Percentiles rank a stretch among this genome's conserved stretches.
phyloP scores from a whole-genome alignment of 1,139 yeast species.

The Yarrowia galli region DNA sequence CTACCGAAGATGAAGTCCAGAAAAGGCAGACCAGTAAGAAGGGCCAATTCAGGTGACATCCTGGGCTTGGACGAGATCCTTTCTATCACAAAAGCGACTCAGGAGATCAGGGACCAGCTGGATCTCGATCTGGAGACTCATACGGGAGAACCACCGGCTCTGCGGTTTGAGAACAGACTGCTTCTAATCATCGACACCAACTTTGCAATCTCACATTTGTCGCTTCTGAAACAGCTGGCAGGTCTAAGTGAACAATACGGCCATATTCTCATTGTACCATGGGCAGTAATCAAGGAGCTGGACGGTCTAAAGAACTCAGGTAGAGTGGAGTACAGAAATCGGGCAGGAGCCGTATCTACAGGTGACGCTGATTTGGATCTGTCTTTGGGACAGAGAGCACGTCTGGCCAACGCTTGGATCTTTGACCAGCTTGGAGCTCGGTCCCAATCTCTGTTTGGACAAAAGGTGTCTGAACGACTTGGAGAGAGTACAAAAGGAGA shows the following conservation, averaged over 20 bases:
- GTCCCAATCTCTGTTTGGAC: conserved; percentile 55
- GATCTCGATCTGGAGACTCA: conserved; percentile 3
- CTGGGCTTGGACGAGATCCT: conserved; percentile 6
- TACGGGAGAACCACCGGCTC: not conserved
- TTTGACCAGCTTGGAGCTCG: conserved; percentile 63
- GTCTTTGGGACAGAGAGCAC: conserved; percentile 55
- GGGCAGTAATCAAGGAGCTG: conserved; percentile 72
- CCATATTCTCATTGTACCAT: conserved; percentile 69
- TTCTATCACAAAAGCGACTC: conserved; percentile 24
- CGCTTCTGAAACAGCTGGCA: conserved; percentile 60
- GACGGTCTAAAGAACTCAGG: conserved; percentile 73
- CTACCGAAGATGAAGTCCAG: conserved; percentile 20
- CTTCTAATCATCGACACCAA: conserved; percentile 77
- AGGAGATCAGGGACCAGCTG: not conserved
- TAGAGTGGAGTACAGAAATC: conserved; percentile 41
- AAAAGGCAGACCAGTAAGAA: conserved; percentile 4
- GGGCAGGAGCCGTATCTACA: conserved; percentile 38
- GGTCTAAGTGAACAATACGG: conserved; percentile 54
- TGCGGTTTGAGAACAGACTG: conserved; percentile 7
- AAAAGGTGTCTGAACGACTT: conserved; percentile 62
- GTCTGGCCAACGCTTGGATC: conserved; percentile 83
- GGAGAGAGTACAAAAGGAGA: conserved; percentile 62
- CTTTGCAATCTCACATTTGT: conserved; percentile 70
- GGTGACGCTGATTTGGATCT: conserved; percentile 36
- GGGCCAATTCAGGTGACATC: not conserved